Base-by-base conservation (phyloP, 2,329 filamentous ascomycete genomes). In the Cadophora luteo-olivacea region DNA sequence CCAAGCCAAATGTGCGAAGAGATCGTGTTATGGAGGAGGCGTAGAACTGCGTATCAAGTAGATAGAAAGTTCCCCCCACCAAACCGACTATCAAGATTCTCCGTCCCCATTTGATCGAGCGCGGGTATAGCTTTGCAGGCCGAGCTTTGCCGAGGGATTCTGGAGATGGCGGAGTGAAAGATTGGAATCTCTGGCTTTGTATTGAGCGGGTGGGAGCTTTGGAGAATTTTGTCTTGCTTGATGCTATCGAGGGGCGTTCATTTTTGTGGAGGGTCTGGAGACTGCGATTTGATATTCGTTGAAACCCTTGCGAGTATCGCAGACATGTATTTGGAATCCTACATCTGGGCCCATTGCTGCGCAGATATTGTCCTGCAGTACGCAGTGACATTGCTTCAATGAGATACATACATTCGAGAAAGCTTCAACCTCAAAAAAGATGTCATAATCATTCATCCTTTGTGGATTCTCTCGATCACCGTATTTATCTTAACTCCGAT, bases 1-100 rank as follows among this genome's bases (percentile, higher is more conserved):
- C 95, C 2, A 88, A 88, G 51, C 86, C 85, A 79, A 98, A 97
- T 0, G 96, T 97, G 52, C 91, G 91, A 52, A 92, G 80, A 29
- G 92, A 95, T 66, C 96, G 91, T 48, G 86, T 88, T 32, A 97
- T 82, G 14, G 92, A 91, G 0, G 92, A 91, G 62, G 93, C 92
- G 80, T 96, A 97, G 77, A 92, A 84, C 72, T 91, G 86, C 16
- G 80, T 86, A 80, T 99, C 96, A 69, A 91, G 76, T 11, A 87
- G 80, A 78, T 93, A 97, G 64, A 89, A 78, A 6, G 85, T 78
- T 36, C 89, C 92, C 45, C 87, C 82, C 3, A 88, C 80, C 38
- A 85, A 80, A 0, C 88, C 85, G 55, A 91, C 75, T 70, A 91
- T 85, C 63, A 91, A 78, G 1, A 97, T 79, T 54, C 93, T 88